Evolutionary conservation across 2,329 filamentous ascomycete species (phyloP), one percentile per base, ranked within the genome.

Genomic region (Escovopsis sp.): DNA sequence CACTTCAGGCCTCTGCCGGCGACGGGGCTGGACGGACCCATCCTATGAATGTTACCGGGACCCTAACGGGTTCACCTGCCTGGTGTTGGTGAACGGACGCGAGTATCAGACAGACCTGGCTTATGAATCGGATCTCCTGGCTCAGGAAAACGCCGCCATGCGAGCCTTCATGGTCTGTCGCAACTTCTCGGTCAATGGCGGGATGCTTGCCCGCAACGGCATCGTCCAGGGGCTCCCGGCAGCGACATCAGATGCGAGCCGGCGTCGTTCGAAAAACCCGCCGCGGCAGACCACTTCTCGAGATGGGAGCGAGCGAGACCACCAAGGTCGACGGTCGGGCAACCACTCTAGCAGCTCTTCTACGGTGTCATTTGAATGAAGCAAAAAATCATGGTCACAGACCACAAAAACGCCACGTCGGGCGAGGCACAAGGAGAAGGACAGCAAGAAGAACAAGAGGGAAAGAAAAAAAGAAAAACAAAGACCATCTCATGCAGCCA

Each of bases 161-260:
- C 81, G 86, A 42, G 88, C 88, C 39, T 96, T 94, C 61, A 88
- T 94, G 75, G 90, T 94, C 46, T 94, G 88, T 67, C 80, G 86
- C 44, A 94, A 94, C 68, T 94, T 94, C 62, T 93, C 85, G 37
- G 83, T 92, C 57, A 94, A 94, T 55, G 86, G 92, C 49, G 88
- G 88, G 54, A 94, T 93, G 85, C 65, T 78, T 43, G 74, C 73
- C 42, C 70, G 73, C 44, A 79, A 78, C 50, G 74, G 74, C 30
- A 76, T 78, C 42, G 72, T 79, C 43, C 74, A 79, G 56, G 74
- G 74, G 34, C 63, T 79, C 27, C 74, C 74, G 12, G 70, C 65
- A 37, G 63, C 65, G 45, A 25, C 4, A 9, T 34, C 41, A 16
- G 60, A 70, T 37, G 58, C 51, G 41, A 57, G 58, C 50, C 69